Percentiles rank a stretch among this genome's conserved stretches.
These are phyloP conservation scores for Micractinium sp. DNA, from an alignment of 139 green algal species.

Conservation along the genomic window DNA sequence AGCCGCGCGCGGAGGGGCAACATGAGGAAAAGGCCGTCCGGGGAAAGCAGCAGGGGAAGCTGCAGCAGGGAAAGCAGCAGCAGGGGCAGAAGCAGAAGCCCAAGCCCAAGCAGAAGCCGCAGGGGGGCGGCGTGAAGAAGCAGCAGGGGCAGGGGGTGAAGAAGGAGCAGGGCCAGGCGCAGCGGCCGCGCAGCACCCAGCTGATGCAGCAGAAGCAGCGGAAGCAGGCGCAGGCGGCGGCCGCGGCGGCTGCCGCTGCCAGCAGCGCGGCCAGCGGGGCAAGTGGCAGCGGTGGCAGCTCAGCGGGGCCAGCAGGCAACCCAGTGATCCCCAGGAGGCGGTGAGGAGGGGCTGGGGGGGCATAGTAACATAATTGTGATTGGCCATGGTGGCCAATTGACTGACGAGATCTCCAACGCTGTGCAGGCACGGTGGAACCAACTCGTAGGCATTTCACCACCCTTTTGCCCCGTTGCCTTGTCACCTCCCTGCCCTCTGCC, in stretches of 20 bases:
- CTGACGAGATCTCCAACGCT: no score
- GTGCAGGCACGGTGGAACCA: no score
- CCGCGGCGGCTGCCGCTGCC: background rate
- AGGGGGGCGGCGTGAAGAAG: background rate
- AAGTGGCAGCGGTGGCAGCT: no score
- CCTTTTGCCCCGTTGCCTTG: background rate
- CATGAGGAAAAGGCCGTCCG: background rate
- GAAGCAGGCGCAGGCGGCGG: background rate
- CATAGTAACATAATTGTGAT: background rate
- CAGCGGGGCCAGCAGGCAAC: no score
- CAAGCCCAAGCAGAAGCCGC: background rate
- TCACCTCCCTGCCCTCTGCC: background rate
- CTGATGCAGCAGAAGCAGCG: background rate
- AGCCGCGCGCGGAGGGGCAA: background rate
- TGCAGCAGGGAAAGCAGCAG: background rate
- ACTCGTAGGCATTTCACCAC: background rate
- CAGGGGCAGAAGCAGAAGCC: background rate
- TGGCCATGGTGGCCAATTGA: no score
- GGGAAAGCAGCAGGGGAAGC: background rate
- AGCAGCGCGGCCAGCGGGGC: background rate
- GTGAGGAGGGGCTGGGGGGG: background rate
- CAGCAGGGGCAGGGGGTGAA: background rate
- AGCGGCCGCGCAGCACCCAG: background rate
- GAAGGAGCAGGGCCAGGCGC: background rate
- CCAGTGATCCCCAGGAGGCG: no score